Evolutionary conservation across 2,329 filamentous ascomycete species (phyloP).

Genomic region (Clarireedia sp.): DNA sequence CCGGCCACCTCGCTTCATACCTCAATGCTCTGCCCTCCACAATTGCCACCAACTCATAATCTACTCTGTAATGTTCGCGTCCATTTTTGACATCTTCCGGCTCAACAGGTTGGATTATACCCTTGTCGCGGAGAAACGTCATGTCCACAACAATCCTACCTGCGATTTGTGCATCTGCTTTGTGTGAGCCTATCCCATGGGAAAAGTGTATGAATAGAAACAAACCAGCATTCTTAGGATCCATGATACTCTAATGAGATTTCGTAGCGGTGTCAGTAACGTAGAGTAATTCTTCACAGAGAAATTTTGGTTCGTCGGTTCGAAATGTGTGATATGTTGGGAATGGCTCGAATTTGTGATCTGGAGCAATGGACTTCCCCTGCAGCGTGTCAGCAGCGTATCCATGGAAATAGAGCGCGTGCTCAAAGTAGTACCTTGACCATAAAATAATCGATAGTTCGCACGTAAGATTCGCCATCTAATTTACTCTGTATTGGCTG

Average conservation of each 20-base stretch:
- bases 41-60: slow-evolving; percentile 16
- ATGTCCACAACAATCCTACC: slow-evolving; percentile 16
- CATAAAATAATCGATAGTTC: slow-evolving; percentile 18
- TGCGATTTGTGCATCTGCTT: slow-evolving; percentile 13
- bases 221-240: slow-evolving; percentile 12
- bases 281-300: slow-evolving; percentile 18
- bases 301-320: slow-evolving; percentile 3
- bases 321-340: slow-evolving; percentile 11
- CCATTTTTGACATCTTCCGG: neutral
- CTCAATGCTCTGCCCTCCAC: slow-evolving; percentile 16
- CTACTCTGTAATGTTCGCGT: slow-evolving; percentile 9
- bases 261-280: slow-evolving; percentile 13
- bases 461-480: slow-evolving; percentile 14
- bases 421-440: slow-evolving; percentile 8
- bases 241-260: slow-evolving; percentile 6
- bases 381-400: neutral
- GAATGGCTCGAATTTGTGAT: slow-evolving; percentile 6
- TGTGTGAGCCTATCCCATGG: neutral
- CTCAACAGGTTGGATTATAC: slow-evolving; percentile 8
- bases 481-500: slow-evolving; percentile 3
- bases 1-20: slow-evolving; percentile 17
- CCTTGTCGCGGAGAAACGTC: slow-evolving; percentile 15
- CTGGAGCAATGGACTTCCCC: slow-evolving; percentile 9
- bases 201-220: neutral
- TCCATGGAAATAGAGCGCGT: neutral